Base-by-base conservation (phyloP, 192 early-diverging fungal genomes). In the Coemansia sp. region DNA sequence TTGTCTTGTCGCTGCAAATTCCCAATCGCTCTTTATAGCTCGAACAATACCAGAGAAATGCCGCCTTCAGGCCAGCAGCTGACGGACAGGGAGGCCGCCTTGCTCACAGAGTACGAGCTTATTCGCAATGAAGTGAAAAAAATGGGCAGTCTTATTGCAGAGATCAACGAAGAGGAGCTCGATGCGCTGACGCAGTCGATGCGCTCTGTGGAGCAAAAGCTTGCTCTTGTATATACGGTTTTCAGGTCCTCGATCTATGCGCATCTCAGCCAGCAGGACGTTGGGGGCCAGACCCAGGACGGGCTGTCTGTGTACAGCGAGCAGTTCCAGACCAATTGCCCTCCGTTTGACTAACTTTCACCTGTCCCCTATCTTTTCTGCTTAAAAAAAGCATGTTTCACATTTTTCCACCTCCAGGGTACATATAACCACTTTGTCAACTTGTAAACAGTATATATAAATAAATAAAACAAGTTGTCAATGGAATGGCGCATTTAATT, bases 231-330 rank as follows among this genome's bases (percentile, higher is more conserved):
- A 18, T 80, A 80, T 42, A 80, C 77, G 6, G 68, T 80, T 52
- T 80, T 80, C 55, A 45, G 72, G 54, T 81, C 78, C 6, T 81
- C 78, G 10, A 81, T 81, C 11, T 81, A 81, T 49, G 65, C 73
- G 10, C 78, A 81, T 39, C 61, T 81, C 22, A 75, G 60, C 60
- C 78, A 81, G 50, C 72, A 81, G 45, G 69, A 75, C 28, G 39
- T 63, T 23, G 42, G 49, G 16, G 65, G 55, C 28, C 69, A 72
- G 39, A 48, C 45, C 0, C 61, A 63, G 52, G 71, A 69, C 11
- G 57, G 32, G 2, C 50, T 57, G 27, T 65, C 70, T n/a, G 48
- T 63, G 4, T 72, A 69, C 53, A 64, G 60, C 58, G 76, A 79
- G 45, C 64, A 62, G 45, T 79, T 79, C 22, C 76, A 79, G 62